Conservation (phyloP, 305 asterid genomes). For the Solanum hybrid region DNA sequence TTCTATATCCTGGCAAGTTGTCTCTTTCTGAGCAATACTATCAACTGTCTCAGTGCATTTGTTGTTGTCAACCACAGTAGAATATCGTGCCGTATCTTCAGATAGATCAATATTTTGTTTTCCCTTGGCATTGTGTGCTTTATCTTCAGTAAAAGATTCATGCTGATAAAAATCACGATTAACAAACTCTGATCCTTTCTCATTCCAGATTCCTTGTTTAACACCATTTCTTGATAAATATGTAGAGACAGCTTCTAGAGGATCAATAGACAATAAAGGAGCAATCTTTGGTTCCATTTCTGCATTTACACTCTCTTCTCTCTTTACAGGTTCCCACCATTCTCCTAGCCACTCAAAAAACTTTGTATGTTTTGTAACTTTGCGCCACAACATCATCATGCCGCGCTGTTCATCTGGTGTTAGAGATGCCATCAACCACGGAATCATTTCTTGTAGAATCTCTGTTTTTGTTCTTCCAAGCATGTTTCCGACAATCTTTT, state of each 20-base stretch:
- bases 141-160: conserved; percentile 24
- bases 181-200: conserved; percentile 11
- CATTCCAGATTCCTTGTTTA: conserved; percentile 16
- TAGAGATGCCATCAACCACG: conserved; percentile 68
- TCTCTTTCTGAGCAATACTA: conserved; percentile 20
- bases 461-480: conserved; percentile 64
- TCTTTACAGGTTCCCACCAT: conserved; percentile 75
- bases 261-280: conserved; percentile 35
- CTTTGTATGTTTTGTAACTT: conserved; percentile 48
- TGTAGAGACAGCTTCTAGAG: conserved; percentile 52
- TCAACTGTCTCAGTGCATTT: conserved; percentile 23
- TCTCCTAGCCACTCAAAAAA: conserved; percentile 78
- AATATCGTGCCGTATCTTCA: conserved; percentile 19
- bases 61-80: conserved; percentile 30
- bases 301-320: conserved; percentile 24
- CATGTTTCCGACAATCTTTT: conserved; percentile 62
- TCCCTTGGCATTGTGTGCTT: conserved; percentile 13
- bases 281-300: conserved; percentile 31
- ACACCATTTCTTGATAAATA: conserved; percentile 39
- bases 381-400: conserved; percentile 57
- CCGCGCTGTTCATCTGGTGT: conserved; percentile 48
- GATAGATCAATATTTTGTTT: conserved; percentile 17
- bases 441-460: conserved; percentile 57
- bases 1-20: conserved; percentile 8
- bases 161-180: conserved; percentile 11